Evolutionary conservation across 1,284 basidiomycete species (phyloP).

Genomic region (Blastosporella zonata): DNA sequence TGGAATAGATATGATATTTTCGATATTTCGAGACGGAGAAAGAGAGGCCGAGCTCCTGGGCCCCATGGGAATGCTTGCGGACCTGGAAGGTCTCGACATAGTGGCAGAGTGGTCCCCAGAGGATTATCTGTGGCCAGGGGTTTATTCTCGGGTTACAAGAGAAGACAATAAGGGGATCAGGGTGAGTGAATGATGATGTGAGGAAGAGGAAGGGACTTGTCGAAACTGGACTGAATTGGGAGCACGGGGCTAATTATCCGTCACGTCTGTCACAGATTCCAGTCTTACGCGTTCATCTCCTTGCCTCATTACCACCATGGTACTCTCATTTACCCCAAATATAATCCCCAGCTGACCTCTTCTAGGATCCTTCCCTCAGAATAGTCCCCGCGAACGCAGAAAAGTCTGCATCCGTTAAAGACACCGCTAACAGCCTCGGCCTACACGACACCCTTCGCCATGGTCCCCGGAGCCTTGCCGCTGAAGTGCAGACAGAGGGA

Average conservation of each 20-base stretch:
- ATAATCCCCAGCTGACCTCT: constrained; percentile 3
- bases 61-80: constrained; percentile 58
- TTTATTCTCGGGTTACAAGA: neutral
- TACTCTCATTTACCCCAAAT: constrained; percentile 19
- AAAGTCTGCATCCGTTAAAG: constrained; percentile 63
- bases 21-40: constrained; percentile 52
- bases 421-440: constrained; percentile 70
- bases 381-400: constrained; percentile 57
- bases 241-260: constrained; percentile 16
- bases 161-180: constrained; percentile 8
- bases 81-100: constrained; percentile 57
- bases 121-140: neutral
- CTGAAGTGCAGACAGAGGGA: constrained; percentile 59
- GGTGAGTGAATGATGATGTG: constrained; percentile 11
- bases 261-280: constrained; percentile 14
- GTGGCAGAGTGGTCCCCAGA: constrained; percentile 8
- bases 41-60: constrained; percentile 44
- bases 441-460: constrained; percentile 78
- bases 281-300: constrained; percentile 19
- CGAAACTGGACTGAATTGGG: constrained; percentile 7
- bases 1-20: constrained; percentile 60
- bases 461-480: constrained; percentile 72
- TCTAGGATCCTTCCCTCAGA: constrained; percentile 62
- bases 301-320: constrained; percentile 35
- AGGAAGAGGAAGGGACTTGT: constrained; percentile 8